phyloP scores from a whole-genome alignment of 768 basidiomycete genomes.

The Exidia glandulosa region DNA sequence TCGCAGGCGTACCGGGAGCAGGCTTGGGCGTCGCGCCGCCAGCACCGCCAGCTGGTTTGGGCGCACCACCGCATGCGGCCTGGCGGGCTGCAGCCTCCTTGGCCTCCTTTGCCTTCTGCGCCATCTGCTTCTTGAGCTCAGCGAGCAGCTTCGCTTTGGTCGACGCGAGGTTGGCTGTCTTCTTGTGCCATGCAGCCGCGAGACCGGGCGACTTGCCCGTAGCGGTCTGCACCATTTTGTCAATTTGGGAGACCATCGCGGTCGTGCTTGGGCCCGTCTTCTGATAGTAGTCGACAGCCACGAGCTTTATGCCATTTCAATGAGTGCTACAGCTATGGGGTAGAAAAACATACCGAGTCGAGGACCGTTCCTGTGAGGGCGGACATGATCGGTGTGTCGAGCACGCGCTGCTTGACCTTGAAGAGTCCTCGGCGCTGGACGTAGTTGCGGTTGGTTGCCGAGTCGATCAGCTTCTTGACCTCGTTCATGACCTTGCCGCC shows the following conservation, averaged over 20 bases:
- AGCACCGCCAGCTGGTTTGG: not conserved
- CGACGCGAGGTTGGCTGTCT: not conserved
- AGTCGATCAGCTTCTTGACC: not conserved
- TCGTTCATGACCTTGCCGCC: not conserved
- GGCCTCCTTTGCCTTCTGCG: not conserved
- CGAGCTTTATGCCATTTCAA: not conserved
- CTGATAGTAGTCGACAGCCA: not conserved
- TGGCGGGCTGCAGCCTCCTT: not conserved
- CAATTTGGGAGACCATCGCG: not conserved
- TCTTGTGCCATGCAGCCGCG: not conserved
- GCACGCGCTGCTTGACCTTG: not conserved
- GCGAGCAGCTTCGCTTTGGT: not conserved
- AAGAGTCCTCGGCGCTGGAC: not conserved
- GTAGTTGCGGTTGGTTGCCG: not conserved
- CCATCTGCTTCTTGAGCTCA: not conserved
- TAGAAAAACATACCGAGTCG: not conserved
- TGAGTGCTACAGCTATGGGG: not conserved
- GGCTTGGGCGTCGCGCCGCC: not conserved
- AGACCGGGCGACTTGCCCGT: not conserved
- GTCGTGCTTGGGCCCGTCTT: not conserved
- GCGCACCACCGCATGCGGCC: not conserved
- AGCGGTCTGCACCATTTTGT: not conserved
- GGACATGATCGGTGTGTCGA: not conserved
- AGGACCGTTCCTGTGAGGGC: not conserved
- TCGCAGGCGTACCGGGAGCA: not conserved